Evolutionary conservation across 306 rosid species (phyloP), one percentile per base, ranked within the genome.

Genomic region (Astragalus membranaceus): DNA sequence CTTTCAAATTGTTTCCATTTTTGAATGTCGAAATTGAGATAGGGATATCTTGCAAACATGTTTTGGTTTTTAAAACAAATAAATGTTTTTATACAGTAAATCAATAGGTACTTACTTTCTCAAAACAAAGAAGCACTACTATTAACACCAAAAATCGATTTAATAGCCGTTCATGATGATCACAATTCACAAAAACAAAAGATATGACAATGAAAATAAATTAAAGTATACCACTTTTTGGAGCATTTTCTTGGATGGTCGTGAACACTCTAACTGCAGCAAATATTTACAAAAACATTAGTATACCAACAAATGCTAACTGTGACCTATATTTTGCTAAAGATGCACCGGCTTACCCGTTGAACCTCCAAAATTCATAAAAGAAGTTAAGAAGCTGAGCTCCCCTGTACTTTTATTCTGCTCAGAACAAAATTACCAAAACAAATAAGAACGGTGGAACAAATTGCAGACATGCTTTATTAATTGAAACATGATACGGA

Each of bases 331-430:
- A 47, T 20, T 55, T 46, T 63, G 42, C 15, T 10, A 43, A 48
- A 69, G 29, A 37, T 55, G 29, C 12, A 72, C 59, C 42, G 75
- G 75, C 96, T 74, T 86, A 94, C 97, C 99, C 84, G 82, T 77
- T 37, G 97, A 83, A 73, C 99, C 99, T 46, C 80, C 97, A 82
- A 83, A 87, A 76, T 91, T 94, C 97, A 91, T 94, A 14, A 87
- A 80, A 79, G 81, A 80, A n/a, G 99, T 95, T 78, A 95, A 61
- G 87, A 91, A 91, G 91, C 99, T 95, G 74, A 95, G 99, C 83
- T 95, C 89, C 74, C 97, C 99, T 2, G 99, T 91, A 72, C 96
- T 91, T 80, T 87, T 95, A 73, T 80, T 95, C 99, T 91, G 96
- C 72, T 43, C 72, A 80, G 55, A 68, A 70, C 72, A 83, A 15